Evolutionary conservation across 345 rosid genomes (phyloP).

Genomic region (Aegle marmelos): DNA sequence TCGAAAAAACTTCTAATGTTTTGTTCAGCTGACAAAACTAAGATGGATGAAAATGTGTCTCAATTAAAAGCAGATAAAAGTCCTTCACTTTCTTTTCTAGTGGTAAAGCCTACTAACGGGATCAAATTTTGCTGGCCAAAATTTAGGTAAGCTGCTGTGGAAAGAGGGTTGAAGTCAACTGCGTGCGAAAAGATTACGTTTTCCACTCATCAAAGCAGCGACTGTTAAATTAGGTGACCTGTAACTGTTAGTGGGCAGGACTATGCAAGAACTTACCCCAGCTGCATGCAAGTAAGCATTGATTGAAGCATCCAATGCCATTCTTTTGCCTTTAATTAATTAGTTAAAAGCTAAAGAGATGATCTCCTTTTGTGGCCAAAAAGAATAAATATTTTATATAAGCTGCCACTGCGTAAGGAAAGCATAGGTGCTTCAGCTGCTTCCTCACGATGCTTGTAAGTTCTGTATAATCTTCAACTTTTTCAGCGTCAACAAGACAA

Average conservation of each 20-base stretch:
- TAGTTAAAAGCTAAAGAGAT: background rate
- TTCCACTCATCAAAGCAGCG: background rate
- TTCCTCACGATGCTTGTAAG: background rate
- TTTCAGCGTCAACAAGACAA: slow-evolving; percentile 4
- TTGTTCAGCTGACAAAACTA: background rate
- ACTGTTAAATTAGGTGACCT: slow-evolving; percentile 9
- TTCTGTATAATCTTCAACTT: background rate
- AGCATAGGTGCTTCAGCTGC: background rate
- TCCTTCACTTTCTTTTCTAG: background rate
- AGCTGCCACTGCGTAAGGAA: background rate
- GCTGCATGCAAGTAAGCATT: background rate
- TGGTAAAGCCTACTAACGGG: background rate
- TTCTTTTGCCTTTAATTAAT: background rate
- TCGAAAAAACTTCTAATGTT: background rate
- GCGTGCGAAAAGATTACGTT: background rate
- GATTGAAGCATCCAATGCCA: slow-evolving; percentile 18
- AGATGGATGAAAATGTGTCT: background rate
- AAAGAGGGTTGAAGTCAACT: background rate
- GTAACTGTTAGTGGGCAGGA: background rate
- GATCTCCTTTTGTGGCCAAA: background rate
- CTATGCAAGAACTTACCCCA: background rate
- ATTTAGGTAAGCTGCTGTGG: slow-evolving; percentile 4
- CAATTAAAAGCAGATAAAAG: background rate
- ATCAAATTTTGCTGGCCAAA: background rate
- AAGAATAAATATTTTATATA: background rate